These are phyloP conservation scores for Erodium texanum DNA, from an alignment of 441 rosid genomes.

Conservation along the genomic window DNA sequence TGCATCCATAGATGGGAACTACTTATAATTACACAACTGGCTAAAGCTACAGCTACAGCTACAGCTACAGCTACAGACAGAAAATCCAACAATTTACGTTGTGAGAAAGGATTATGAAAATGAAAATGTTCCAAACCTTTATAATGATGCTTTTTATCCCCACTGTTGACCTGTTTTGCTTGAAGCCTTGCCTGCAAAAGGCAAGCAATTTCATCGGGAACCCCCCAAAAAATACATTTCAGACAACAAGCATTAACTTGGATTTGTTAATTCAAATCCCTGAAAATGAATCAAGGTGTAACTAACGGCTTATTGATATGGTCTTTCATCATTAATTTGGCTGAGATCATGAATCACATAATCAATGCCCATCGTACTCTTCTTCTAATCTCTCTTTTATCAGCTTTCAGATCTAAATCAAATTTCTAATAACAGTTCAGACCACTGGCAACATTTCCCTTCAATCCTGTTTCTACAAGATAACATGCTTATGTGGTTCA, in stretches of 20 bases:
- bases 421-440: too few species aligned
- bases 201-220: slow-evolving; percentile 11
- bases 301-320: too few species aligned
- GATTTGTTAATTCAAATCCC: too few species aligned
- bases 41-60: too few species aligned
- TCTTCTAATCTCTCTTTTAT: neutral
- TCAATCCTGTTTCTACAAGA: neutral
- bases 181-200: slow-evolving; percentile 68
- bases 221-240: neutral
- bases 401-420: neutral
- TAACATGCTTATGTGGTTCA: neutral
- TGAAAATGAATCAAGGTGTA: too few species aligned
- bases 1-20: too few species aligned
- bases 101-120: neutral
- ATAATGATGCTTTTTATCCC: slow-evolving; percentile 68
- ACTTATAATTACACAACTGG: neutral
- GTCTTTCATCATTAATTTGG: too few species aligned
- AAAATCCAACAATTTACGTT: neutral
- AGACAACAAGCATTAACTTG: neutral
- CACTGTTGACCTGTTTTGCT: slow-evolving; percentile 65
- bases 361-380: too few species aligned
- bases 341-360: too few species aligned
- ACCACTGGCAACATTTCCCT: too few species aligned
- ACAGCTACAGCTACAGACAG: neutral
- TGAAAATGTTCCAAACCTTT: slow-evolving; percentile 39